A percentile compares a stretch with the other conserved stretches of the same genome.
phyloP scores from a whole-genome alignment of 2,329 filamentous ascomycete genomes.

The Botryotinia globosa region DNA sequence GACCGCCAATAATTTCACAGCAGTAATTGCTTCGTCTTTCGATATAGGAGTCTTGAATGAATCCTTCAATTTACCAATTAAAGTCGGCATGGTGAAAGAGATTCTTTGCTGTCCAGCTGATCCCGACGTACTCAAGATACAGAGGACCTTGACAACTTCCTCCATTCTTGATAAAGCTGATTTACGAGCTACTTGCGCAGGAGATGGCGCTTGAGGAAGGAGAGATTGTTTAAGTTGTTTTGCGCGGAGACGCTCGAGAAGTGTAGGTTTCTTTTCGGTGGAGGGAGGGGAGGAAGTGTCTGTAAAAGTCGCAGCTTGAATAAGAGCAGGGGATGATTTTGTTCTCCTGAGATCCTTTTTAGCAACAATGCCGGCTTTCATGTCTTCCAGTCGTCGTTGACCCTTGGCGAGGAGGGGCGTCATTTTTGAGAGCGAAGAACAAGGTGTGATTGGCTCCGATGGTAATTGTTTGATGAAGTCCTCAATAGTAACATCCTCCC shows the following conservation, averaged over 20 bases:
- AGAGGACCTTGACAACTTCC: slow-evolving; percentile 66
- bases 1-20: slow-evolving; percentile 47
- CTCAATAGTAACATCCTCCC: slow-evolving; percentile 13
- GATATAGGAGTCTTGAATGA: slow-evolving; percentile 53
- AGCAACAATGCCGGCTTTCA: slow-evolving; percentile 59
- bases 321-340: slow-evolving; percentile 29
- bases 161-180: slow-evolving; percentile 64
- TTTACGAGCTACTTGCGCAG: slow-evolving; percentile 57
- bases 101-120: slow-evolving; percentile 54
- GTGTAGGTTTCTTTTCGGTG: slow-evolving; percentile 53
- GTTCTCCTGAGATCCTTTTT: slow-evolving; percentile 49
- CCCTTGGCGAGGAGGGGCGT: slow-evolving; percentile 62
- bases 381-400: slow-evolving; percentile 64
- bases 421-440: slow-evolving; percentile 51
- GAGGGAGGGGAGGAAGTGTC: slow-evolving; percentile 23
- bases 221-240: slow-evolving; percentile 59
- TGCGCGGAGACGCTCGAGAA: slow-evolving; percentile 72
- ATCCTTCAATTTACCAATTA: slow-evolving; percentile 65
- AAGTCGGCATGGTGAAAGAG: slow-evolving; percentile 61
- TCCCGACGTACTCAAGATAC: slow-evolving; percentile 59
- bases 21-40: slow-evolving; percentile 46
- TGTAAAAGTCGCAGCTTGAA: not conserved
- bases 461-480: slow-evolving; percentile 57
- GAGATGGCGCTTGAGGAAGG: slow-evolving; percentile 46
- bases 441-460: slow-evolving; percentile 51